Conservation (phyloP, 345 rosid genomes). For the Rhodamnia rubescens region DNA sequence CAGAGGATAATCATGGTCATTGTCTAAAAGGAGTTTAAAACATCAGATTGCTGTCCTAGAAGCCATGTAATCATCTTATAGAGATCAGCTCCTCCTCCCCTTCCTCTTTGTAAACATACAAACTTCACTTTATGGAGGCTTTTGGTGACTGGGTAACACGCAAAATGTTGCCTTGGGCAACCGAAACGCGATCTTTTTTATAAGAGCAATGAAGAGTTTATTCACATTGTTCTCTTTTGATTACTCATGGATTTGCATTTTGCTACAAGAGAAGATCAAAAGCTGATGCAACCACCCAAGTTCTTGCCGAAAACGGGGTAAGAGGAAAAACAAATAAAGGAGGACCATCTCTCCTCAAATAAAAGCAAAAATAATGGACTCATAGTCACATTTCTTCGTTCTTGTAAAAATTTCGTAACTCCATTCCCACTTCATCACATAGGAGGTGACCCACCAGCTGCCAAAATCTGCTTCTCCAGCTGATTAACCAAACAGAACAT, state of each 20-base stretch:
- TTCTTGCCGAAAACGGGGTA: not conserved
- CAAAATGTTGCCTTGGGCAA: not conserved
- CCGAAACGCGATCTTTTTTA: not conserved
- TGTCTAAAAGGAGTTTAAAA: not conserved
- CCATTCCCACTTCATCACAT: slow-evolving; percentile 1
- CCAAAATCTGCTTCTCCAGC: slow-evolving; percentile 46
- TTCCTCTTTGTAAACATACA: not conserved
- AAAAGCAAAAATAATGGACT: not conserved
- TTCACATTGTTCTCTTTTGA: slow-evolving; percentile 19
- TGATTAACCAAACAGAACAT: slow-evolving; percentile 1
- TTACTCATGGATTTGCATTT: slow-evolving; percentile 3
- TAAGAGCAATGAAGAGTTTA: slow-evolving; percentile 3
- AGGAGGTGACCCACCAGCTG: slow-evolving; percentile 39
- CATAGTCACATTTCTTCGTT: not conserved
- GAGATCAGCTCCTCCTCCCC: not conserved
- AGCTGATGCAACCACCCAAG: not conserved
- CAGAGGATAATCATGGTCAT: not conserved
- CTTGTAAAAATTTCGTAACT: not conserved
- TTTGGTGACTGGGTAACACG: not conserved
- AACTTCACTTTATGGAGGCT: not conserved
- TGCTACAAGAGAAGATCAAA: slow-evolving; percentile 9
- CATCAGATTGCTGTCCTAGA: not conserved
- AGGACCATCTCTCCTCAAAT: not conserved
- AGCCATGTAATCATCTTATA: not conserved
- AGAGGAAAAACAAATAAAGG: not conserved